A percentile compares a stretch with the other conserved stretches of the same genome.
phyloP scores from a whole-genome alignment of 2,329 filamentous ascomycete genomes.

The Lojkania enalia region DNA sequence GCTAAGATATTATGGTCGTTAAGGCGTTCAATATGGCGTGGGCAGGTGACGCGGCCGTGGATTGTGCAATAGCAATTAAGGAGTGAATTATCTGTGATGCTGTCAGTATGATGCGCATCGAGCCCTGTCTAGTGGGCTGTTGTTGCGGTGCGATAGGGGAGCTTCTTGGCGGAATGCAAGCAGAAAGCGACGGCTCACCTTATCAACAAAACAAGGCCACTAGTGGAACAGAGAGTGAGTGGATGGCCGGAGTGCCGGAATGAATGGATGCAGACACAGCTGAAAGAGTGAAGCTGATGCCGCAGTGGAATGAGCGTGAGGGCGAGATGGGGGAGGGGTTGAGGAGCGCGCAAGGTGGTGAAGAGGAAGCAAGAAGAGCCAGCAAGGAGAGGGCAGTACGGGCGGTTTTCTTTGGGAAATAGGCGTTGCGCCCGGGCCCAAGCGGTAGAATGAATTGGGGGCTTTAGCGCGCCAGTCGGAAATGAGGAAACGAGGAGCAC shows the following conservation, averaged over 20 bases:
- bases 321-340: constrained; percentile 12
- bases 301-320: constrained; percentile 33
- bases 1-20: constrained; percentile 11
- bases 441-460: constrained; percentile 6
- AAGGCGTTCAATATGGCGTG: constrained; percentile 26
- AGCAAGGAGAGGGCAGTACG: constrained; percentile 21
- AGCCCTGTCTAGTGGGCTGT: neutral
- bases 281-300: constrained; percentile 68
- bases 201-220: constrained; percentile 18
- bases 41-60: constrained; percentile 14
- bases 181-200: constrained; percentile 33
- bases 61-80: constrained; percentile 24
- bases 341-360: constrained; percentile 32
- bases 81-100: constrained; percentile 29
- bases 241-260: constrained; percentile 32
- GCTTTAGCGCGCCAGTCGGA: constrained; percentile 12
- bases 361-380: constrained; percentile 30
- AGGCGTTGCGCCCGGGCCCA: neutral
- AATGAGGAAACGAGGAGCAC: constrained; percentile 5
- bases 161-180: constrained; percentile 9
- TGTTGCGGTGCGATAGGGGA: constrained; percentile 13
- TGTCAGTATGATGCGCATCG: constrained; percentile 21
- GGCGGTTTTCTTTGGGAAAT: constrained; percentile 5
- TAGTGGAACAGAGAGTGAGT: no score
- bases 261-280: constrained; percentile 56